Base-by-base conservation (phyloP, 192 early-diverging fungal species). In the Gryganskiella cystojenkinii region DNA sequence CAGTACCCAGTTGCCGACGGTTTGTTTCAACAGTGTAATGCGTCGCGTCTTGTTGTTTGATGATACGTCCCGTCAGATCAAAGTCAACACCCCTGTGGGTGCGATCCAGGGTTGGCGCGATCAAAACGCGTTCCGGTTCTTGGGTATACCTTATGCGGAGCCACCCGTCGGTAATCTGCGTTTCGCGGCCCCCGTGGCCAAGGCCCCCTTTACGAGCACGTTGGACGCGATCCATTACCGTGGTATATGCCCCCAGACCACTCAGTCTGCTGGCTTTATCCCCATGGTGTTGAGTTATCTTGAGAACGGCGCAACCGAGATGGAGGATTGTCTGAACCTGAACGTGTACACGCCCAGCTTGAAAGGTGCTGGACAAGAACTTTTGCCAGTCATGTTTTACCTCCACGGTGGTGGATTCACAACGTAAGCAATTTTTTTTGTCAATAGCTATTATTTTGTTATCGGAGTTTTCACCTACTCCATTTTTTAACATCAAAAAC, bases 331-430 rank as follows among this genome's bases (percentile, higher is more conserved):
- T 58, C 56, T 87, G 19, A 71, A 80, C 13, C 54, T 87, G n/a
- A 87, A 87, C 40, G 54, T 87, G 17, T 86, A 70, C 67, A 68
- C 79, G 22, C 82, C 80, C 7, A 43, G 37, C 22, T 35, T 42
- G n/a, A 65, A 47, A 27, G 53, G 50, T n/a, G 33, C 28, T 2
- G 37, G 49, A 22, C 34, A 49, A 2, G 11, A n/a, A 4, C 60
- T 79, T 30, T 51, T 83, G 15, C 89, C 90, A 40, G 90, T 90
- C 7, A 67, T 88, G 61, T 79, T 89, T 6, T 91, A 69, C 60
- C 76, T 90, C 33, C 81, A 90, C 57, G 84, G 85, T 6, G 89
- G 88, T 14, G 81, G 69, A 14, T 87, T 81, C 56, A 67, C 69
- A 34, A 74, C 49, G 72, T 76, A 61, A 46, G 62, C 37, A 27